phyloP scores from a whole-genome alignment of 2,329 filamentous ascomycete genomes.

The Monilinia laxa region DNA sequence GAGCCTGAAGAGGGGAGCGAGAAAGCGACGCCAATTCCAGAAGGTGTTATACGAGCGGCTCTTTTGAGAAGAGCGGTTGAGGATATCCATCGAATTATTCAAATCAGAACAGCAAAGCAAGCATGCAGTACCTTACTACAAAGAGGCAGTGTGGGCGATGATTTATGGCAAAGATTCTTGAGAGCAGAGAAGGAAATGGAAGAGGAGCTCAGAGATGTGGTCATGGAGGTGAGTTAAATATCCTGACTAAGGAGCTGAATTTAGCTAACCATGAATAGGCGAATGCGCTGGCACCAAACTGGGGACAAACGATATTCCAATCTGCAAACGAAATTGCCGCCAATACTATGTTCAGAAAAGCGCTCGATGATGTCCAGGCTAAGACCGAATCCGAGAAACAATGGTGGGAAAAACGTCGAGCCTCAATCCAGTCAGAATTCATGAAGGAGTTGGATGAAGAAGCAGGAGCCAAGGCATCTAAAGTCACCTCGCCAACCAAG shows the following conservation, averaged over 20 bases:
- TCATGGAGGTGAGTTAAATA: slow-evolving; percentile 68
- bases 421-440: slow-evolving; percentile 71
- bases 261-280: slow-evolving; percentile 57
- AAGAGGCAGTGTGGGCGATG: slow-evolving; percentile 90
- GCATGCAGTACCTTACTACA: slow-evolving; percentile 81
- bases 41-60: slow-evolving; percentile 83
- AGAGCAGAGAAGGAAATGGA: slow-evolving; percentile 97
- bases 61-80: slow-evolving; percentile 86
- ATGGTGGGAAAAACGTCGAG: slow-evolving; percentile 88
- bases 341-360: slow-evolving; percentile 73
- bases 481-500: slow-evolving; percentile 42
- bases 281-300: slow-evolving; percentile 82
- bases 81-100: slow-evolving; percentile 88
- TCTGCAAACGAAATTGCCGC: slow-evolving; percentile 93
- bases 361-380: slow-evolving; percentile 71
- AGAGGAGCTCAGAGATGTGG: slow-evolving; percentile 90
- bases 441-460: slow-evolving; percentile 80
- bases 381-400: slow-evolving; percentile 73
- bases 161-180: slow-evolving; percentile 89
- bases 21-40: slow-evolving; percentile 64
- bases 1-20: slow-evolving; percentile 60
- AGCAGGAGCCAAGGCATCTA: slow-evolving; percentile 46
- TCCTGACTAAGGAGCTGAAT: not conserved
- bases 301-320: slow-evolving; percentile 96
- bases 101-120: slow-evolving; percentile 84